Conservation (phyloP, 1,284 basidiomycete species). For the Ceratobasidium theobromae region DNA sequence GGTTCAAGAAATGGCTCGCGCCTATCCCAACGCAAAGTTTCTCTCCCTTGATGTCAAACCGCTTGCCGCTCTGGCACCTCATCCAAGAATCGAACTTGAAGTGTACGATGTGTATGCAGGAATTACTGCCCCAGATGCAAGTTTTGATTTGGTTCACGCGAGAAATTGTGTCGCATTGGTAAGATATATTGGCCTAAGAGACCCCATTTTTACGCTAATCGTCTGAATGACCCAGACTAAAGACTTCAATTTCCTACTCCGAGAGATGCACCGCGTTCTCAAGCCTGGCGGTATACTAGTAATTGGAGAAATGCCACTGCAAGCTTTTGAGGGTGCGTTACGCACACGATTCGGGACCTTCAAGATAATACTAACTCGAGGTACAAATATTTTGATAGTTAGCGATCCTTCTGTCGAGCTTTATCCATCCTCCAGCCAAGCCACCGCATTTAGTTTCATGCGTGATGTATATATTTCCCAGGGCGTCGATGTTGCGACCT, state of each 20-base stretch:
- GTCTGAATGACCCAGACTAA: constrained; percentile 9
- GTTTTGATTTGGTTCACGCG: constrained; percentile 16
- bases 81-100: constrained; percentile 4
- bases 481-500: background rate
- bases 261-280: constrained; percentile 11
- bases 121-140: background rate
- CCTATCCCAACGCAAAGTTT: background rate
- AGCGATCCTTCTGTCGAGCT: background rate
- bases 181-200: too few species aligned
- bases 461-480: background rate
- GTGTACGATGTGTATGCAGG: constrained; percentile 19
- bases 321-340: background rate
- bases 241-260: constrained; percentile 6
- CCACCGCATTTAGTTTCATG: background rate
- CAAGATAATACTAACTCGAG: background rate
- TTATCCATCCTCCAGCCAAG: background rate
- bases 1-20: constrained; percentile 13
- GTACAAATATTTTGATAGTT: background rate
- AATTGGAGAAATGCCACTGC: constrained; percentile 5
- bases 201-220: background rate
- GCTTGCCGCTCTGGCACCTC: background rate
- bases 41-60: constrained; percentile 15
- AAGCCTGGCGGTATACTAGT: background rate
- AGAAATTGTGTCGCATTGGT: background rate
- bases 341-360: background rate